These are phyloP conservation scores for Excoecaria agallocha DNA, from an alignment of 345 rosid genomes.

Conservation along the genomic window DNA sequence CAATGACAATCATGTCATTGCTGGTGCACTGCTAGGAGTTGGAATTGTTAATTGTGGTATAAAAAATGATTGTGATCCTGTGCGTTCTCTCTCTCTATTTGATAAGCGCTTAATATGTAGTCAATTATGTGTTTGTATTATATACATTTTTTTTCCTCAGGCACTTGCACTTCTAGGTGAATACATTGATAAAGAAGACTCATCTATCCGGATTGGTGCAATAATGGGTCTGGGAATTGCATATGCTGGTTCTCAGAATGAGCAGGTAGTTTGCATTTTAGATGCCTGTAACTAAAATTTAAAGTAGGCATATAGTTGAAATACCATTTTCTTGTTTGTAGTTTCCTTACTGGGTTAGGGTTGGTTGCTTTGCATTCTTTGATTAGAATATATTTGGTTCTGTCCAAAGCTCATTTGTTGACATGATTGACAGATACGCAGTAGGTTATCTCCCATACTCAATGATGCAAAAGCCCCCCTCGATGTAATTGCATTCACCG, in stretches of 20 bases:
- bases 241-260: conserved; percentile 87
- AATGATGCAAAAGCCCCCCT: conserved; percentile 69
- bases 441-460: conserved; percentile 59
- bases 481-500: conserved; percentile 85
- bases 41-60: conserved; percentile 84
- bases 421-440: conserved; percentile 52
- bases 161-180: conserved; percentile 86
- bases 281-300: not conserved
- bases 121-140: not conserved
- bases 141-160: conserved; percentile 41
- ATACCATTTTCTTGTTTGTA: not conserved
- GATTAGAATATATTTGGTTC: not conserved
- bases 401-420: not conserved
- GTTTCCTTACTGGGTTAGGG: not conserved
- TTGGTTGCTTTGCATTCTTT: not conserved
- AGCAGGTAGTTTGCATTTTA: conserved; percentile 39
- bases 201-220: conserved; percentile 83
- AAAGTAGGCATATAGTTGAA: not conserved
- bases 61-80: conserved; percentile 89
- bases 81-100: conserved; percentile 35
- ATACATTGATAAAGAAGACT: conserved; percentile 63
- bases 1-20: conserved; percentile 70
- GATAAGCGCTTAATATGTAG: not conserved
- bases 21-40: conserved; percentile 91
- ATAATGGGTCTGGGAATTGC: conserved; percentile 95